Conservation (phyloP, 805 yeast species). For the Wickerhamiella nectarea region DNA sequence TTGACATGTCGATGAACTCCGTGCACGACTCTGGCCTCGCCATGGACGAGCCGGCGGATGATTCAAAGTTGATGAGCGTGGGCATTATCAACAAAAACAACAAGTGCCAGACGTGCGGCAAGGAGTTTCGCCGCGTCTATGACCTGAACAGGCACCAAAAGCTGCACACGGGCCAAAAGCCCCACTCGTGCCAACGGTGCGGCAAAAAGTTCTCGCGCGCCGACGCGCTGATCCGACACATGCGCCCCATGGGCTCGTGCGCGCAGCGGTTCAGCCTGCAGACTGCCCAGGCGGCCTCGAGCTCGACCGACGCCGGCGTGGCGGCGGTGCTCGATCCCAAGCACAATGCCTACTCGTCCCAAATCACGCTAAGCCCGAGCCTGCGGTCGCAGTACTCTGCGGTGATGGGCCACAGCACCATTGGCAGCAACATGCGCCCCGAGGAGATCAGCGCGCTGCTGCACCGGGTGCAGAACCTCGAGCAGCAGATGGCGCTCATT, state of each 20-base stretch:
- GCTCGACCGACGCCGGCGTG: slow-evolving; percentile 1
- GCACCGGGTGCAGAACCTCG: slow-evolving; percentile 19
- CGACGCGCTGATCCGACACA: slow-evolving; percentile 63
- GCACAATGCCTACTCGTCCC: slow-evolving; percentile 1
- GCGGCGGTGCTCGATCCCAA: slow-evolving; percentile 10
- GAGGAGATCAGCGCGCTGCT: slow-evolving; percentile 9
- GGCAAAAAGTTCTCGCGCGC: slow-evolving; percentile 55
- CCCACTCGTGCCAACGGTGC: slow-evolving; percentile 48
- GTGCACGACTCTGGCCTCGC: slow-evolving; percentile 3
- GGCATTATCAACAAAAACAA: slow-evolving; percentile 5
- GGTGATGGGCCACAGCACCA: neutral
- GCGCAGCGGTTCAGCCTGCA: slow-evolving; percentile 13
- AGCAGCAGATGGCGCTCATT: slow-evolving; percentile 21
- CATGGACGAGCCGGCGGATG: slow-evolving; percentile 3
- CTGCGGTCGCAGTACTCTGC: slow-evolving; percentile 2
- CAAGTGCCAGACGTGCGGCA: slow-evolving; percentile 43
- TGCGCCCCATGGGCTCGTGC: slow-evolving; percentile 32
- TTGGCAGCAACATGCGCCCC: slow-evolving; percentile 7
- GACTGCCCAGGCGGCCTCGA: slow-evolving; percentile 14
- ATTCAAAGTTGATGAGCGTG: neutral
- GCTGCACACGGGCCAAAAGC: slow-evolving; percentile 64
- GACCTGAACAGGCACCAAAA: slow-evolving; percentile 66
- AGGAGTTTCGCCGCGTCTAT: slow-evolving; percentile 56
- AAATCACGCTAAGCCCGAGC: neutral
- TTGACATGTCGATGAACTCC: neutral